Evolutionary conservation across 371 early-diverging fungal species (phyloP).

Genomic region (Mortierella sp.): DNA sequence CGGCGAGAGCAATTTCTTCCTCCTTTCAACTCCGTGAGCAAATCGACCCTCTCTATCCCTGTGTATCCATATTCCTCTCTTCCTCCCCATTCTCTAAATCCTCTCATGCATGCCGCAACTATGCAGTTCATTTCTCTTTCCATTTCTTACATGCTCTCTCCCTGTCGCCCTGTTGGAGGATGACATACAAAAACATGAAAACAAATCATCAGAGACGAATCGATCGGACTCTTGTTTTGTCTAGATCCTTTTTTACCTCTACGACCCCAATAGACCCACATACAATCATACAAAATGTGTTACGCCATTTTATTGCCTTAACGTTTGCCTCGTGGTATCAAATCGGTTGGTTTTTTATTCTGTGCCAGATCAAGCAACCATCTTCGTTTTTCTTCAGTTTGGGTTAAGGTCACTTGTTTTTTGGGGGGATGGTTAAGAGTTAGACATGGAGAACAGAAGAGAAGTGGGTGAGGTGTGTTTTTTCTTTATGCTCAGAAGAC

Average conservation of each 20-base stretch:
- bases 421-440: not conserved
- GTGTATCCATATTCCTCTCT: not conserved
- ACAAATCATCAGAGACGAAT: not conserved
- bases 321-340: not conserved
- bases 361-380: not conserved
- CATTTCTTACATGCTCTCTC: not conserved
- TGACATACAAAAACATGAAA: not conserved
- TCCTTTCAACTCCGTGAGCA: not conserved
- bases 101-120: not conserved
- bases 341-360: not conserved
- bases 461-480: not conserved
- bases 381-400: not conserved
- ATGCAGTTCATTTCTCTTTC: not conserved
- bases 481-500: not conserved
- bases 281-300: not conserved
- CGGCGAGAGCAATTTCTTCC: conserved; percentile 1
- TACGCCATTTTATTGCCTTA: not conserved
- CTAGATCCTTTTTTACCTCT: not conserved
- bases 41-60: no score
- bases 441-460: not conserved
- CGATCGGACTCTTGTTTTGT: not conserved
- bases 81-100: not conserved
- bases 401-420: not conserved
- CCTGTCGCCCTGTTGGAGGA: no score
- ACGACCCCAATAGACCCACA: not conserved